Evolutionary conservation across 140 eudicot species (phyloP), one percentile per base, ranked within the genome.

Genomic region (Erigeron philadelphicus): DNA sequence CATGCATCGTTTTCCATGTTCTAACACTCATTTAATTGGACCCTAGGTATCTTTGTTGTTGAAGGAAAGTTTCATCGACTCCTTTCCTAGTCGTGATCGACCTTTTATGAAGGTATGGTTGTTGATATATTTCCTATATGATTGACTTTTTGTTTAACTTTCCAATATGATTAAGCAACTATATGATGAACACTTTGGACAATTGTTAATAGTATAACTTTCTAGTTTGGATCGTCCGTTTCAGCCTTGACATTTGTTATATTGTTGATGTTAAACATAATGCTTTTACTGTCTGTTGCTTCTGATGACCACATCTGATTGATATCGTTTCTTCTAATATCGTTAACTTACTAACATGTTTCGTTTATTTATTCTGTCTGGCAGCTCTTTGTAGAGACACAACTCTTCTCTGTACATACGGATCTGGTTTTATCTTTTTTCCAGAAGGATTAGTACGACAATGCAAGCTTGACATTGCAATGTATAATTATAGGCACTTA

Each of bases 351-450:
- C 81, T 73, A 76, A 52, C 54, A 70, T 48, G 57, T 16, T 70
- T 64, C 9, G 31, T 71, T 72, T 47, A 41, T 71, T 72, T 47
- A 58, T 31, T 73, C 23, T 64, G 18, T 69, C 56, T 52, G 52
- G 76, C 92, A 91, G 98, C 85, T 76, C 61, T 93, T 93, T 67
- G 79, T 83, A 65, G 98, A 93, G 81, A 93, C 98, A 13, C 98
- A 92, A 74, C 93, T 92, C 81, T 92, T 92, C 88, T 86, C 96
- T 68, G 98, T 89, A 77, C 98, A 93, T 84, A 93, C 98, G 46
- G 98, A 93, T 84, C 79, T 93, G 71, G 93, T 87, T 25, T 86
- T 93, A 63, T 89, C 98, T 67, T 93, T 89, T 79, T 86, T 89
- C 81, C 98, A 89, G 83, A 92, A 92, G 88, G 98, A 92, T 75